Evolutionary conservation across 805 yeast species (phyloP).

Genomic region (Starmerella bombi): DNA sequence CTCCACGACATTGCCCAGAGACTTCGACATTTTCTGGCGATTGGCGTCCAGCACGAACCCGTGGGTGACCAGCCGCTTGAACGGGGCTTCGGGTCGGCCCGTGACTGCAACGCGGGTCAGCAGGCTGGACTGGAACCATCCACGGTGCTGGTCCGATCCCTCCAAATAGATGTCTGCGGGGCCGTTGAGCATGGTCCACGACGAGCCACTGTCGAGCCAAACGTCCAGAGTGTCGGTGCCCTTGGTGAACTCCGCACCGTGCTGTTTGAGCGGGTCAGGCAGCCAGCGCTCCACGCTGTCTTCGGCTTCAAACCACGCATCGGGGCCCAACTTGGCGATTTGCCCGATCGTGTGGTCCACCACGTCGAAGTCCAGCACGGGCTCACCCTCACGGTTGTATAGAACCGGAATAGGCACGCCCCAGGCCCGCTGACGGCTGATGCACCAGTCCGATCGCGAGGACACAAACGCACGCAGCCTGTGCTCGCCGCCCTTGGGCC

Average conservation of each 20-base stretch:
- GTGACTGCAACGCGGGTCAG: constrained; percentile 53
- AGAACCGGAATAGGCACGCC: constrained; percentile 95
- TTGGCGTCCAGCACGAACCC: constrained; percentile 83
- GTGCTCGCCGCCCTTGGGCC: constrained; percentile 59
- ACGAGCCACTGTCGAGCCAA: constrained; percentile 96
- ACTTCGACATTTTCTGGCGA: constrained; percentile 87
- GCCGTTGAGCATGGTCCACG: constrained; percentile 55
- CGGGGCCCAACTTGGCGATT: constrained; percentile 37
- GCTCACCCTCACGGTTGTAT: constrained; percentile 46
- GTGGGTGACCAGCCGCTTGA: constrained; percentile 66
- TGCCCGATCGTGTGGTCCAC: constrained; percentile 45
- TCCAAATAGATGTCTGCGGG: constrained; percentile 65
- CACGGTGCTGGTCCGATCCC: constrained; percentile 97
- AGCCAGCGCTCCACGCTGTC: constrained; percentile 54
- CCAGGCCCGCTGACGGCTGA: constrained; percentile 92
- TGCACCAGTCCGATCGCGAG: constrained; percentile 91
- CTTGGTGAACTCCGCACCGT: constrained; percentile 38
- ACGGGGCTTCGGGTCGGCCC: constrained; percentile 43
- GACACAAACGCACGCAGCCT: constrained; percentile 60
- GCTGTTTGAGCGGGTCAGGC: constrained; percentile 35
- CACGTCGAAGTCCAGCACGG: constrained; percentile 44
- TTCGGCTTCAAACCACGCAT: constrained; percentile 53
- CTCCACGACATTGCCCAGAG: constrained; percentile 65
- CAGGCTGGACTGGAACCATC: constrained; percentile 95
- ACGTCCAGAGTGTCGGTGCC: constrained; percentile 95